phyloP scores from a whole-genome alignment of 2,329 filamentous ascomycete genomes.

The Aspergillus candidus region DNA sequence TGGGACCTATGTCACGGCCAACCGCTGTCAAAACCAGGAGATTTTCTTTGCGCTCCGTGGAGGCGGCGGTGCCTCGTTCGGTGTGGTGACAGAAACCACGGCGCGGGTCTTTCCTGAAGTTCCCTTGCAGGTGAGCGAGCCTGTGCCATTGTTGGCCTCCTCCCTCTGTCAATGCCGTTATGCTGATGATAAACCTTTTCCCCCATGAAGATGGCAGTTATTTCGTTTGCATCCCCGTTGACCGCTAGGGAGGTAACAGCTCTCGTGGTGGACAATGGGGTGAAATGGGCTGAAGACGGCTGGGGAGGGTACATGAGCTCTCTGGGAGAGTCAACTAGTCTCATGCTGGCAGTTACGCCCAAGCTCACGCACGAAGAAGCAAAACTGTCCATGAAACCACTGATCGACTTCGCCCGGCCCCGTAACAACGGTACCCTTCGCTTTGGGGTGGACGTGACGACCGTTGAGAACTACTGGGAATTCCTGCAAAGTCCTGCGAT shows the following conservation, averaged over 20 bases:
- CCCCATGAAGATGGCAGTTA: background rate
- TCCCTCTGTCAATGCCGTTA: no score
- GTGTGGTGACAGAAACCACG: constrained; percentile 13
- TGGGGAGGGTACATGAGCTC: constrained; percentile 15
- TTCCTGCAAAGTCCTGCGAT: background rate
- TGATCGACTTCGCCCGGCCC: constrained; percentile 6
- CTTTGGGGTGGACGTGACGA: constrained; percentile 1
- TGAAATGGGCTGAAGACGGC: constrained; percentile 16
- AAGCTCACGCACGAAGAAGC: constrained; percentile 8
- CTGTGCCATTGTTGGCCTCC: background rate
- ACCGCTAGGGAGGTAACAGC: constrained; percentile 2
- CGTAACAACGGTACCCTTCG: background rate
- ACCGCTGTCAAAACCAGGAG: constrained; percentile 14
- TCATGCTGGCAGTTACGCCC: constrained; percentile 9
- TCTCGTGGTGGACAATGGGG: constrained; percentile 11
- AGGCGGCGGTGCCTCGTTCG: constrained; percentile 14
- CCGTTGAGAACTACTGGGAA: constrained; percentile 1
- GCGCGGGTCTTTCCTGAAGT: constrained; percentile 13
- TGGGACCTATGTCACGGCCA: constrained; percentile 12
- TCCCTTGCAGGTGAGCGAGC: constrained; percentile 8
- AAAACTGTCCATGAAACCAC: constrained; percentile 7
- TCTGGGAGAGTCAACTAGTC: background rate
- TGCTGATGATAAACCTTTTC: no score
- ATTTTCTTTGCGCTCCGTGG: constrained; percentile 15
- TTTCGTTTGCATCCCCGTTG: background rate